Evolutionary conservation across 768 basidiomycete species (phyloP).

Genomic region (Mycena venus): DNA sequence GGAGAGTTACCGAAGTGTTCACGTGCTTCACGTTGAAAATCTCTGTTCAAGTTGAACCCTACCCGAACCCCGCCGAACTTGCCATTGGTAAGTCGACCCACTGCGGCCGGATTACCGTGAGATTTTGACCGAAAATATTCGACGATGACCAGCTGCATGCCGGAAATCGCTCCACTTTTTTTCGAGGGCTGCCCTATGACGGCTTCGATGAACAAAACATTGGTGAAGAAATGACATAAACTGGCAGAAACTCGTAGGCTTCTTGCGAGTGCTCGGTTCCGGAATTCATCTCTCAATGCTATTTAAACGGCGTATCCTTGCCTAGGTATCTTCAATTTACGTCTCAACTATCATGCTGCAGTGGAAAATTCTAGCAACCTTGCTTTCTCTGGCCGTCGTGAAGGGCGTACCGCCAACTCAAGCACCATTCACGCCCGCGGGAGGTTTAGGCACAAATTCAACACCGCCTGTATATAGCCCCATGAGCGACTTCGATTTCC

Average conservation of each 20-base stretch:
- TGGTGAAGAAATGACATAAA: neutral
- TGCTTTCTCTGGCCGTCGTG: neutral
- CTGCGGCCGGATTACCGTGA: too few species aligned
- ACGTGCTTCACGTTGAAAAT: too few species aligned
- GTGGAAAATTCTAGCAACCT: neutral
- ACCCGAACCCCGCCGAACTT: too few species aligned
- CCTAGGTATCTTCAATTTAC: neutral
- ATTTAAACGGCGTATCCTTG: neutral
- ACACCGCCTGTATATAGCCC: constrained; percentile 49
- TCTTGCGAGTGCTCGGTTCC: neutral
- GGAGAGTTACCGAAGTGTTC: too few species aligned
- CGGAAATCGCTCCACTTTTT: neutral
- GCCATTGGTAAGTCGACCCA: too few species aligned
- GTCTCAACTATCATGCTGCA: neutral
- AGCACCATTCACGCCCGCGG: constrained; percentile 28
- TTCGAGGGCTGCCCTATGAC: neutral
- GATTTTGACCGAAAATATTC: neutral
- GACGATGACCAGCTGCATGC: neutral
- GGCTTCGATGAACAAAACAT: too few species aligned
- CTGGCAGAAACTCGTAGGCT: neutral
- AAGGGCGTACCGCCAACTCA: constrained; percentile 5
- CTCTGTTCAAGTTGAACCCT: too few species aligned
- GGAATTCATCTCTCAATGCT: neutral
- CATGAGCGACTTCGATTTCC: constrained; percentile 62
- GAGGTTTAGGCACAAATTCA: constrained; percentile 33